Evolutionary conservation across 176 grass and related monocot species (phyloP).

Genomic region (Musa schizocarpa): DNA sequence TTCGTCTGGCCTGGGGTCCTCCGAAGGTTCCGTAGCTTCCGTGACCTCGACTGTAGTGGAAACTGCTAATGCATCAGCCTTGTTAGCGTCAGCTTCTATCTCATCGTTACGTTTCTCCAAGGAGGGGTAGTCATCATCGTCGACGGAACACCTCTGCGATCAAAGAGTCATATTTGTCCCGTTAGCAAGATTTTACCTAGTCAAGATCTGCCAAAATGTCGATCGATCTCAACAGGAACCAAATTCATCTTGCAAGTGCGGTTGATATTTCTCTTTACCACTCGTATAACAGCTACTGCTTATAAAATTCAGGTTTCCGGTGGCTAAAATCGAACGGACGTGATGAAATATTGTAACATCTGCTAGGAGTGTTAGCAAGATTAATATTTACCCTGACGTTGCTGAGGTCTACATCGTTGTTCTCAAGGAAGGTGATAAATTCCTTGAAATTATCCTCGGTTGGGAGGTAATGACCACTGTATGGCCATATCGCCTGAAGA

Average conservation of each 20-base stretch:
- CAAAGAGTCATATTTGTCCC: neutral
- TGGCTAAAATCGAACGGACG: too few species aligned
- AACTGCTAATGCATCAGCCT: slow-evolving; percentile 4
- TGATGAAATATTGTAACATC: too few species aligned
- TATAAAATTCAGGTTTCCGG: too few species aligned
- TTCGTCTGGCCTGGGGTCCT: neutral
- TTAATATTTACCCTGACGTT: neutral
- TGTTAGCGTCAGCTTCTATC: neutral
- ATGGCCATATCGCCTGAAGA: too few species aligned
- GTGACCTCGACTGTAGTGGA: neutral
- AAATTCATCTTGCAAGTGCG: neutral
- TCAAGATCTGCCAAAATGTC: neutral
- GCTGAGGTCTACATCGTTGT: too few species aligned
- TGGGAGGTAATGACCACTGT: too few species aligned
- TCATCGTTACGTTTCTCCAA: slow-evolving; percentile 15
- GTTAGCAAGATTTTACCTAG: too few species aligned
- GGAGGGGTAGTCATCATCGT: slow-evolving; percentile 47
- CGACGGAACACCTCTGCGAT: slow-evolving; percentile 45
- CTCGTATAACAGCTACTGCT: neutral
- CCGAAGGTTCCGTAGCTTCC: slow-evolving; percentile 14
- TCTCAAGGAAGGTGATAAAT: too few species aligned
- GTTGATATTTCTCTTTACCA: neutral
- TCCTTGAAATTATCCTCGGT: too few species aligned
- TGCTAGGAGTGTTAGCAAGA: neutral
- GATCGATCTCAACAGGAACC: neutral